Evolutionary conservation across 805 yeast species (phyloP), one percentile per base, ranked within the genome.

Genomic region (Saccharomycopsis babjevae): DNA sequence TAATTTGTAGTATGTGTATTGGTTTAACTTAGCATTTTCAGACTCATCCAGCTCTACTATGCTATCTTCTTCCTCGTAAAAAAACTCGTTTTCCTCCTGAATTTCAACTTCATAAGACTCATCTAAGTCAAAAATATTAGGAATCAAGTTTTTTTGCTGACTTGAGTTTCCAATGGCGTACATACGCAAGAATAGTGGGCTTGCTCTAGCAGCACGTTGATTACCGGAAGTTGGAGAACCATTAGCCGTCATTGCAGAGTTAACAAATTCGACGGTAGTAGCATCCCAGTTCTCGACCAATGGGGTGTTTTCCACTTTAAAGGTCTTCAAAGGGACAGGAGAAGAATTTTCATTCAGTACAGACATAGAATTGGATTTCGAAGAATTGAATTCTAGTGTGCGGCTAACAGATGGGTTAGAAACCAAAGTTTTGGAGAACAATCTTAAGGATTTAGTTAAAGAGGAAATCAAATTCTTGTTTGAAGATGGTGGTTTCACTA

Each of bases 141-240:
- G 66, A 22, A 64, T 54, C 13, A 64, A 40, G 16, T 42, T 42
- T 22, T 61, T 60, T 22, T 50, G 54, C 28, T 59, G 61, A 39
- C 59, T 50, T 10, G 50, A 40, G 40, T 64, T 62, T 58, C 62
- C 65, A 30, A 62, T 64, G 16, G 66, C 66, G 32, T 64, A 64
- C n/a, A 64, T 46, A 32, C 55, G 58, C 16, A 64, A 54, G 38
- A 64, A 64, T 10, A 60, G 28, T 16, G 63, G 60, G 25, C 60
- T 60, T 16, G 65, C 28, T 50, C 66, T 57, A 15, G 39, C 32
- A 13, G 64, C 57, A 40, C 66, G 39, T 30, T 60, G 58, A 20
- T 54, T 56, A 18, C 28, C 39, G 32, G 32, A 6, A 20, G 32
- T 16, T 20, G 56, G 32, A 30, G 15, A 39, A 10, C 28, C 54